A percentile compares a stretch with the other conserved stretches of the same genome.
Conservation (phyloP, 306 rosid genomes). For the Ochetophila trinervis region DNA sequence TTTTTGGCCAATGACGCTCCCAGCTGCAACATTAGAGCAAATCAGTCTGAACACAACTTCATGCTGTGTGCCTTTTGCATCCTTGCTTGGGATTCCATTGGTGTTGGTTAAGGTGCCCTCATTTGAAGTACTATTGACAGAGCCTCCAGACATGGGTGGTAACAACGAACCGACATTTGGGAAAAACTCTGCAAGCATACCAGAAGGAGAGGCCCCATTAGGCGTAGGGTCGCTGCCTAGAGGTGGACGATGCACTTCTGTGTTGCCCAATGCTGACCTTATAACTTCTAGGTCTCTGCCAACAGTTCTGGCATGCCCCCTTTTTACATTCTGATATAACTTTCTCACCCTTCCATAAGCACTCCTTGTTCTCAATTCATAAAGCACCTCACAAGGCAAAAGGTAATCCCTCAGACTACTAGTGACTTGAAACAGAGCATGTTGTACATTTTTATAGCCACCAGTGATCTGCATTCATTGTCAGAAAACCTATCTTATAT, state of each 20-base stretch:
- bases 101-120: slow-evolving; percentile 13
- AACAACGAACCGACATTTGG: slow-evolving; percentile 39
- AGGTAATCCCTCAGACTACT: slow-evolving; percentile 40
- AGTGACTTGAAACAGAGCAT: slow-evolving; percentile 50
- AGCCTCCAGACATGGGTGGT: slow-evolving; percentile 35
- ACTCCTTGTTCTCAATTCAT: slow-evolving; percentile 29
- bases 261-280: slow-evolving; percentile 38
- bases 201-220: slow-evolving; percentile 21
- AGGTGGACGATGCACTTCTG: slow-evolving; percentile 29
- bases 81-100: slow-evolving; percentile 24
- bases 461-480: slow-evolving; percentile 52
- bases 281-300: slow-evolving; percentile 25
- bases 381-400: slow-evolving; percentile 24
- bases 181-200: slow-evolving; percentile 30
- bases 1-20: slow-evolving; percentile 59
- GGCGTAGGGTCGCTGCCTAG: slow-evolving; percentile 27
- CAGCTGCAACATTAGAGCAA: slow-evolving; percentile 54
- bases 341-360: slow-evolving; percentile 12
- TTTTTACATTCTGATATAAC: slow-evolving; percentile 44
- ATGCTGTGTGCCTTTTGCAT: slow-evolving; percentile 22
- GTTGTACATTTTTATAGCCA: slow-evolving; percentile 41
- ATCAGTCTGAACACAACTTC: slow-evolving; percentile 55
- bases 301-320: slow-evolving; percentile 18
- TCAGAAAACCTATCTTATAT: slow-evolving; percentile 9
- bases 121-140: slow-evolving; percentile 21